Percentiles rank a stretch among this genome's conserved stretches.
Conservation (phyloP, 2,329 filamentous ascomycete genomes). For the Epichloe typhina region DNA sequence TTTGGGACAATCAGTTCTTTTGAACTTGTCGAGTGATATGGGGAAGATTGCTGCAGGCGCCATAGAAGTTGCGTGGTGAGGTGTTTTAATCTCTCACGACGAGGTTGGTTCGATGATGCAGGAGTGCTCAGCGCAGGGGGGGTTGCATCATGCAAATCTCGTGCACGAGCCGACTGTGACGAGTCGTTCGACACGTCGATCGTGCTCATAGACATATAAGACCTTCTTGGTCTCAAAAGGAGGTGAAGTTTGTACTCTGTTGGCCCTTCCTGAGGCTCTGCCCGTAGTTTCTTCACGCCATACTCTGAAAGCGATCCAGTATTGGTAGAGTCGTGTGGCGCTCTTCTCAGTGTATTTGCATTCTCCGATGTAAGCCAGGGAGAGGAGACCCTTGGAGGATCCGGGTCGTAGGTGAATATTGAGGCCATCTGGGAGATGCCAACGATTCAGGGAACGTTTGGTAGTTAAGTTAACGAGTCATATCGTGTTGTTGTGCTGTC, state of each 20-base stretch:
- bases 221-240: conserved; percentile 63
- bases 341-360: conserved; percentile 16
- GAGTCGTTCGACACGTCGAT: conserved; percentile 1
- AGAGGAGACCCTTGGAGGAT: conserved; percentile 76
- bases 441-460: background rate
- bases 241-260: conserved; percentile 96
- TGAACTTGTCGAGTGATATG: conserved; percentile 71
- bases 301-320: conserved; percentile 42
- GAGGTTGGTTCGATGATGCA: conserved; percentile 47
- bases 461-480: background rate
- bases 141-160: conserved; percentile 4
- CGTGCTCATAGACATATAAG: conserved; percentile 61
- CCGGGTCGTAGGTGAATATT: conserved; percentile 87
- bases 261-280: conserved; percentile 86
- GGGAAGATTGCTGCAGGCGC: conserved; percentile 88
- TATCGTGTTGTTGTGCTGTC: background rate
- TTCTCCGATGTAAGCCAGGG: conserved; percentile 63
- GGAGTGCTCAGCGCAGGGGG: conserved; percentile 17
- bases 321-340: conserved; percentile 16
- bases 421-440: conserved; percentile 54
- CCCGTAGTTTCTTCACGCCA: conserved; percentile 62
- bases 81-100: conserved; percentile 76
- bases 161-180: conserved; percentile 2
- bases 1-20: conserved; percentile 62
- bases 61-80: conserved; percentile 90